These are phyloP conservation scores for Ceratobasidium sp. DNA, from an alignment of 1,284 basidiomycete genomes.

Conservation along the genomic window DNA sequence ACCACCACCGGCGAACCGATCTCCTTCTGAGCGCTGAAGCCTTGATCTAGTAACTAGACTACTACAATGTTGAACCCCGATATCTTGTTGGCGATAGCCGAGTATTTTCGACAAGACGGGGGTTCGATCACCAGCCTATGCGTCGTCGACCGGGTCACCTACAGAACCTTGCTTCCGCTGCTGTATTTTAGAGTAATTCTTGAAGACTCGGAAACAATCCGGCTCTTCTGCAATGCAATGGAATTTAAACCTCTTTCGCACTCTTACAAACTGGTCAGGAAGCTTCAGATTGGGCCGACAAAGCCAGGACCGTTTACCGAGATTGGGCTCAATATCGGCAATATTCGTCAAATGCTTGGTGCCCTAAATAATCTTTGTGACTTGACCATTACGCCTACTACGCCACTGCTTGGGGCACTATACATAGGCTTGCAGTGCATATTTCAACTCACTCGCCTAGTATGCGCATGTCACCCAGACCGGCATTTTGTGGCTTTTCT, in stretches of 20 bases:
- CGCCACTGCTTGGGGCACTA: background rate
- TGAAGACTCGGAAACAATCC: background rate
- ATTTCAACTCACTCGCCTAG: background rate
- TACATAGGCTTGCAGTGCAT: background rate
- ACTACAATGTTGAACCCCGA: background rate
- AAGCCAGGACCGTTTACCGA: background rate
- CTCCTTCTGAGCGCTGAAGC: no score
- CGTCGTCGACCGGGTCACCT: background rate
- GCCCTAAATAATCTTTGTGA: background rate
- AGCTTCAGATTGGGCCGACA: background rate
- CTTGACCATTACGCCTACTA: conserved; percentile 4
- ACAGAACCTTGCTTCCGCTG: background rate
- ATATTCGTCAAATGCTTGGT: background rate
- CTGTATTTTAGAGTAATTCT: background rate
- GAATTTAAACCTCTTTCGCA: background rate
- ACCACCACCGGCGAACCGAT: no score
- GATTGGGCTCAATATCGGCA: background rate
- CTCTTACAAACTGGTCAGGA: background rate
- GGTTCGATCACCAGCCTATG: background rate
- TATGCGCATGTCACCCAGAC: conserved; percentile 6
- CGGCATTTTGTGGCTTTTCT: background rate
- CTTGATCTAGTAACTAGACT: no score
- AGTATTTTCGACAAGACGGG: background rate
- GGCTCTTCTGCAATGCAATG: background rate
- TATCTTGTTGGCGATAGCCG: background rate